Evolutionary conservation across 495 filamentous ascomycete genomes (phyloP).

Genomic region (Talaromyces thailandensis): DNA sequence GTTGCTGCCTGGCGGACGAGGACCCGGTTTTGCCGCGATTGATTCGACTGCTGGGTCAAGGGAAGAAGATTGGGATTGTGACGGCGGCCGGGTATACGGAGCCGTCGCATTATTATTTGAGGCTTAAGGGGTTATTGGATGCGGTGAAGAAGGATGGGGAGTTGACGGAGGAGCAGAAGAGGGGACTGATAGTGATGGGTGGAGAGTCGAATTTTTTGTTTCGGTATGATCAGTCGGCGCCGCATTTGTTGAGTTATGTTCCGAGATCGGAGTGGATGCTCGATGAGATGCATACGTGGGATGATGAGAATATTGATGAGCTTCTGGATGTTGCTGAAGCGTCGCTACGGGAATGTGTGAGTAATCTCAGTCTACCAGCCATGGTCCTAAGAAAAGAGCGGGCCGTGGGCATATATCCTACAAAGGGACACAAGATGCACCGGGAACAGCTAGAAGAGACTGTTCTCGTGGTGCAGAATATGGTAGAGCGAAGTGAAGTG

Average conservation of each 20-base stretch:
- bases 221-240: constrained; percentile 45
- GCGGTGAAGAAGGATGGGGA: constrained; percentile 55
- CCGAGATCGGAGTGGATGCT: constrained; percentile 69
- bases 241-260: constrained; percentile 44
- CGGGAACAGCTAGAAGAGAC: constrained; percentile 94
- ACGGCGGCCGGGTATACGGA: constrained; percentile 95
- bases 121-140: constrained; percentile 78
- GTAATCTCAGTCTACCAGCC: constrained; percentile 67
- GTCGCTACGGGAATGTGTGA: constrained; percentile 69
- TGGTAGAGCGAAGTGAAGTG: constrained; percentile 69
- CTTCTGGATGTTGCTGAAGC: constrained; percentile 82
- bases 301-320: constrained; percentile 61
- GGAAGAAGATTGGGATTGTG: constrained; percentile 81
- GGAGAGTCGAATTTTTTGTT: constrained; percentile 85
- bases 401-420: constrained; percentile 80
- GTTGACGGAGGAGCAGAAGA: constrained; percentile 54
- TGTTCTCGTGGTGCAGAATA: constrained; percentile 86
- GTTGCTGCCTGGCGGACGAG: constrained; percentile 58
- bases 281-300: constrained; percentile 81
- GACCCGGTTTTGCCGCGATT: constrained; percentile 77
- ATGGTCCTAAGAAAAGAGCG: constrained; percentile 79
- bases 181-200: constrained; percentile 84
- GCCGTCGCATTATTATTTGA: constrained; percentile 68
- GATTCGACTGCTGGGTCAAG: constrained; percentile 50
- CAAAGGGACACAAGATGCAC: constrained; percentile 50